Base-by-base conservation (phyloP, 176 grass and related monocot genomes). In the Otatea glauca region DNA sequence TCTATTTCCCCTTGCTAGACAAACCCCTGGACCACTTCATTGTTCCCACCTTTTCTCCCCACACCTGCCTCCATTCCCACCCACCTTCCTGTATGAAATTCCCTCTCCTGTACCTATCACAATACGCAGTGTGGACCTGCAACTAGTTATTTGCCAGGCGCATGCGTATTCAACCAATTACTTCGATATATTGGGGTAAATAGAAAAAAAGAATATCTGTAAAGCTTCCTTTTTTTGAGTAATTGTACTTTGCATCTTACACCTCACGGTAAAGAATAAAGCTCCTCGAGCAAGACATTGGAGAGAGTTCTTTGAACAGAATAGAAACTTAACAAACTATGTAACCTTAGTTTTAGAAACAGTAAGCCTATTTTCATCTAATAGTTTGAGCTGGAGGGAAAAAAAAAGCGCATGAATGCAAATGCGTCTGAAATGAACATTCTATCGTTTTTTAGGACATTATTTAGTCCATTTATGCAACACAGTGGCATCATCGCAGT, bases 231-330 rank as follows among this genome's bases (percentile, higher is more conserved):
- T 54, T 38, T 37, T 68, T 38, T 48, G 20, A 67, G 47, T 16
- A 54, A 68, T 67, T 80, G 27, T 66, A 80, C 27, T 38, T 80
- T 68, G 18, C 11, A 53, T 54, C 20, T 51, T 65, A 18, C 56
- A 74, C 18, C 48, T 75, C 71, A 74, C 39, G 58, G 12, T 74
- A 63, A 25, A 72, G 6, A 83, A 83, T 75, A 65, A 39, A 37
- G 14, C 49, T 74, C 27, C 58, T 63, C 34, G 42, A 65, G 58
- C 44, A 61, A 37, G 25, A 13, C 32, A 34, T 61, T 23, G 23
- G 45, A 16, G 51, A 50, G 1, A 27, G 11, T 73, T 37, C 41
- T 13, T 51, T 66, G 15, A 20, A 64, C 74, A 74, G 12, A 49
- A 67, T 9, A 55, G 14, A 60, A 84, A 64, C 21, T 75, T 75